Conservation (phyloP, 495 filamentous ascomycete species). For the Xylaria flabelliformis region DNA sequence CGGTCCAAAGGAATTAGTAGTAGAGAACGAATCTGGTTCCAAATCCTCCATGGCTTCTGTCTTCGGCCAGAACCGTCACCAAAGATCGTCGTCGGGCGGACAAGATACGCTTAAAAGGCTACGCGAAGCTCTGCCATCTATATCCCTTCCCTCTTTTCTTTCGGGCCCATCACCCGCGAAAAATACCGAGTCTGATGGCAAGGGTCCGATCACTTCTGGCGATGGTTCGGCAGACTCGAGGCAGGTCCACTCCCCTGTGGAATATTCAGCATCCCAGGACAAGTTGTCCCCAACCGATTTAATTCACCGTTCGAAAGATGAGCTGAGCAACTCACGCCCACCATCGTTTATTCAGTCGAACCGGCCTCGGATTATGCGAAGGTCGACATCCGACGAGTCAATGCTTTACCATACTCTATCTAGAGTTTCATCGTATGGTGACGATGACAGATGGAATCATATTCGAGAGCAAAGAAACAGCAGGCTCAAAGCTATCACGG, state of each 20-base stretch:
- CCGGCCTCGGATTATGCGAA: constrained; percentile 53
- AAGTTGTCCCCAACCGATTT: not conserved
- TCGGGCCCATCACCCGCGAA: constrained; percentile 41
- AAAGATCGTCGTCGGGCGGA: constrained; percentile 49
- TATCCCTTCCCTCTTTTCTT: constrained; percentile 61
- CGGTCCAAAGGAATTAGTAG: constrained; percentile 50
- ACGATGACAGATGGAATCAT: constrained; percentile 83
- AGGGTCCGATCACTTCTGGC: constrained; percentile 17
- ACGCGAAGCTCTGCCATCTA: constrained; percentile 58
- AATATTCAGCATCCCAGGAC: constrained; percentile 25
- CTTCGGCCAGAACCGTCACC: constrained; percentile 43
- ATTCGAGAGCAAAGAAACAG: constrained; percentile 83
- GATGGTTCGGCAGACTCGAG: constrained; percentile 39
- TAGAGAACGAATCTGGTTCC: constrained; percentile 38
- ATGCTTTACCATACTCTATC: constrained; percentile 73
- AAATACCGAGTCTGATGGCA: constrained; percentile 30
- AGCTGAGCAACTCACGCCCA: constrained; percentile 38
- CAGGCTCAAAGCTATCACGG: constrained; percentile 87
- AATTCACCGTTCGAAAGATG: not conserved
- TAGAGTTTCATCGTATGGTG: constrained; percentile 79
- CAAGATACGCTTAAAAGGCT: constrained; percentile 55
- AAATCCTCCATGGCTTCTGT: constrained; percentile 49
- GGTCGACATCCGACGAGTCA: constrained; percentile 77
- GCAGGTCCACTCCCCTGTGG: constrained; percentile 32
- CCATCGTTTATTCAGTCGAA: constrained; percentile 33